Conservation (phyloP, 805 yeast genomes). For the Pichia ethanolica region DNA sequence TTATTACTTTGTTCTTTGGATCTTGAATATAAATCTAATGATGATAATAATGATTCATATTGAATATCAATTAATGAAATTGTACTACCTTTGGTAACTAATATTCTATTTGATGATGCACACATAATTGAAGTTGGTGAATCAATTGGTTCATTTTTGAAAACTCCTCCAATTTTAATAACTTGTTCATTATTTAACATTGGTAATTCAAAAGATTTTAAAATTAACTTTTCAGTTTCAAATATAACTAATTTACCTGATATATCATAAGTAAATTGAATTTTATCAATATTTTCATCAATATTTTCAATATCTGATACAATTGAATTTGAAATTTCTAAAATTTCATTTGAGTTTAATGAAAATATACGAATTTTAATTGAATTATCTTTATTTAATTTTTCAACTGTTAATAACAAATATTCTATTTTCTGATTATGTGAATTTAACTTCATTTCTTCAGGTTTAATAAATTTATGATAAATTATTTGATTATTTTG, state of each 20-base stretch:
- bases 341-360: conserved; percentile 19
- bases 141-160: conserved; percentile 20
- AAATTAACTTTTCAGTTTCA: conserved; percentile 13
- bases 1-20: conserved; percentile 19
- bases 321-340: conserved; percentile 25
- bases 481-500: conserved; percentile 12
- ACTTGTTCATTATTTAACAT: conserved; percentile 25
- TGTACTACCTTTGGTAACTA: conserved; percentile 34
- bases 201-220: conserved; percentile 27
- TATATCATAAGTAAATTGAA: conserved; percentile 22
- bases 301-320: conserved; percentile 13
- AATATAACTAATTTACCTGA: conserved; percentile 24
- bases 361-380: conserved; percentile 23
- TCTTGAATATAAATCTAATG: conserved; percentile 24
- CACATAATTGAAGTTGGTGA: conserved; percentile 30
- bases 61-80: conserved; percentile 39
- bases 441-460: conserved; percentile 18
- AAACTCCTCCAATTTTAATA: conserved; percentile 18
- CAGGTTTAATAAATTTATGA: conserved; percentile 23
- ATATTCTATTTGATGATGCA: conserved; percentile 40
- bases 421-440: conserved; percentile 15
- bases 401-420: conserved; percentile 19
- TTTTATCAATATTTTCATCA: neutral
- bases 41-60: conserved; percentile 32
- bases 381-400: conserved; percentile 11